Evolutionary conservation across 768 basidiomycete genomes (phyloP).

Genomic region (Serpula lacrymans): DNA sequence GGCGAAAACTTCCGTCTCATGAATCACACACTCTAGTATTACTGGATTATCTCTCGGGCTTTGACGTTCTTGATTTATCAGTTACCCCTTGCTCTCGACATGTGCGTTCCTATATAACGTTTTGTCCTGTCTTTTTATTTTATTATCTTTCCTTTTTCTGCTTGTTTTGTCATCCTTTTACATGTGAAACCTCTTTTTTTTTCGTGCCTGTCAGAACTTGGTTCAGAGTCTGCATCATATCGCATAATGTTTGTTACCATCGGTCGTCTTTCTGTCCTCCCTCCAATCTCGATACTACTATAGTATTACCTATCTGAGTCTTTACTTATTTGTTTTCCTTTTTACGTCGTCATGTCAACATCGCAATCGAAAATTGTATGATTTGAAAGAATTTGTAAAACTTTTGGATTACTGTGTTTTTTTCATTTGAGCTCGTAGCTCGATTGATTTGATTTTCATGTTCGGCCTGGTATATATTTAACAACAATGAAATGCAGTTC

Average conservation of each 20-base stretch:
- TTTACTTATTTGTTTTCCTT: constrained; percentile 4
- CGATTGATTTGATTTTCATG: too few species aligned
- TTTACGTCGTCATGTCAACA: too few species aligned
- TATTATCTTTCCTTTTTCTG: constrained; percentile 15
- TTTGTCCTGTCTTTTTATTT: constrained; percentile 28
- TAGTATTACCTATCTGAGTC: constrained; percentile 8
- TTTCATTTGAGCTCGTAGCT: too few species aligned
- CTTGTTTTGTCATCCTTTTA: constrained; percentile 30
- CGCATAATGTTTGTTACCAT: constrained; percentile 9
- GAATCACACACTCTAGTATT: constrained; percentile 25
- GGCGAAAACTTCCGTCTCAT: constrained; percentile 9
- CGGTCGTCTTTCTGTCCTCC: constrained; percentile 10
- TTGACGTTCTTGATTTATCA: constrained; percentile 19
- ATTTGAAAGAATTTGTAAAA: too few species aligned
- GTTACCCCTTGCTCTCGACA: constrained; percentile 38
- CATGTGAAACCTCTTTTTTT: constrained; percentile 5
- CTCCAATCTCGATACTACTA: too few species aligned
- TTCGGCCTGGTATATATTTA: too few species aligned
- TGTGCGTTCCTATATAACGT: constrained; percentile 31
- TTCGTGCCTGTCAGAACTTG: constrained; percentile 10
- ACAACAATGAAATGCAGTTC: too few species aligned
- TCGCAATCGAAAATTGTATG: too few species aligned
- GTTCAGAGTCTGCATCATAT: constrained; percentile 9
- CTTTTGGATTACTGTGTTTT: too few species aligned
- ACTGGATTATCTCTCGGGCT: constrained; percentile 30